These are phyloP conservation scores for Ulota crispa DNA, from an alignment of 225 moss, liverwort and hornwort genomes.

Conservation along the genomic window DNA sequence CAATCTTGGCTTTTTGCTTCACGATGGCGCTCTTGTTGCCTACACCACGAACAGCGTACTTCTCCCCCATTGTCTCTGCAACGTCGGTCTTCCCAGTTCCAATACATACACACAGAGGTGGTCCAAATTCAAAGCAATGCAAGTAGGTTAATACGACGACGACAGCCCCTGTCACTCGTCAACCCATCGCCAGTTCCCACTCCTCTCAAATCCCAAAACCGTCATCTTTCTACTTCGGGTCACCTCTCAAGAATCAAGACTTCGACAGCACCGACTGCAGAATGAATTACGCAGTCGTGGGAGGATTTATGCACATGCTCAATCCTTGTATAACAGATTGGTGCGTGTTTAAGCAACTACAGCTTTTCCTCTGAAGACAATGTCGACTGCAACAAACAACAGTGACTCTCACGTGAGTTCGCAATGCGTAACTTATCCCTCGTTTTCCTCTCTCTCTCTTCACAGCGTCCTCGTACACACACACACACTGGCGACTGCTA, in stretches of 20 bases:
- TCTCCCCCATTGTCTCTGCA: slow-evolving; percentile 26
- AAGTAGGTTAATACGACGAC: background rate
- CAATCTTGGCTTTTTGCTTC: slow-evolving; percentile 15
- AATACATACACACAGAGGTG: background rate
- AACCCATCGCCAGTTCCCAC: background rate
- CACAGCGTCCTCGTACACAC: background rate
- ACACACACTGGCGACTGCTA: background rate
- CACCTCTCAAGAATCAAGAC: background rate
- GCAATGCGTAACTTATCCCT: background rate
- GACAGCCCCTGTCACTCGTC: background rate
- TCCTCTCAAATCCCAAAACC: background rate
- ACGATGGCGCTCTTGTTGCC: background rate
- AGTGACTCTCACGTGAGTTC: background rate
- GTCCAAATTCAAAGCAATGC: background rate
- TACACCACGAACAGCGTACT: background rate
- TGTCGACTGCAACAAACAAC: background rate
- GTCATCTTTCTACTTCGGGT: background rate
- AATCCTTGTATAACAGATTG: background rate
- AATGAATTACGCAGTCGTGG: background rate
- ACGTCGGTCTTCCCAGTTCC: background rate
- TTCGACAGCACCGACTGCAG: background rate
- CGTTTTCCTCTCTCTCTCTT: no score
- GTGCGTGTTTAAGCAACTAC: no score
- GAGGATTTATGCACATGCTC: background rate
- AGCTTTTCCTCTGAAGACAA: background rate